Evolutionary conservation across 2,329 filamentous ascomycete species (phyloP).

Genomic region (Erysiphe pulchra): DNA sequence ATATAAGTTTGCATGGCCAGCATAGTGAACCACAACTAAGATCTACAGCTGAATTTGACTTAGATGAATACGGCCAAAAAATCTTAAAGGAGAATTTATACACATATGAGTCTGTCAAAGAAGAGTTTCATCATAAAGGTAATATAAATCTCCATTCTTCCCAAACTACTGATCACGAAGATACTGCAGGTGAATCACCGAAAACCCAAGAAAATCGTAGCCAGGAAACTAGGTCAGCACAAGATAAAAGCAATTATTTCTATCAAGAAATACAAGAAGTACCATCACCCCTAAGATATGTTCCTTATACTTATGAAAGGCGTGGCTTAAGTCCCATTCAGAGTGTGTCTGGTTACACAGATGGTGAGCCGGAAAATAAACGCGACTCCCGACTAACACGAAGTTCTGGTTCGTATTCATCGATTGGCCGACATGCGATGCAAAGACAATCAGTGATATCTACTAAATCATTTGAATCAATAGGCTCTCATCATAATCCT

Average conservation of each 20-base stretch:
- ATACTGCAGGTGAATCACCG: constrained; percentile 14
- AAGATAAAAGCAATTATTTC: constrained; percentile 17
- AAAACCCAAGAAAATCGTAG: constrained; percentile 16
- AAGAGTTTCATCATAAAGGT: constrained; percentile 1
- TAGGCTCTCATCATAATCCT: constrained; percentile 9
- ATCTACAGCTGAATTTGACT: constrained; percentile 10
- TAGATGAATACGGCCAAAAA: constrained; percentile 14
- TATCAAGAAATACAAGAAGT: constrained; percentile 26
- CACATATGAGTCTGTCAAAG: neutral
- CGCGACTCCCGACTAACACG: constrained; percentile 29
- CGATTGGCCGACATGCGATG: constrained; percentile 29
- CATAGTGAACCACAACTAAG: constrained; percentile 20
- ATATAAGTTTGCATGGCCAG: constrained; percentile 20
- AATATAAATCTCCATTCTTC: constrained; percentile 5
- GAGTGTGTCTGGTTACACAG: constrained; percentile 68
- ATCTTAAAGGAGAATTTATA: constrained; percentile 3
- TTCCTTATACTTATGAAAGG: constrained; percentile 41
- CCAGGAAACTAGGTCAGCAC: constrained; percentile 6
- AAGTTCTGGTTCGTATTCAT: constrained; percentile 32
- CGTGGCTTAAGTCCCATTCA: constrained; percentile 71
- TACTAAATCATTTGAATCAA: constrained; percentile 17
- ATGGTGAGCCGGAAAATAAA: constrained; percentile 34
- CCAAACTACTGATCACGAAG: constrained; percentile 9
- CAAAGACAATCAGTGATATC: constrained; percentile 28
- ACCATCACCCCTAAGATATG: constrained; percentile 35